Conservation (phyloP, 164 flowering plant genomes). For the Cinnamomum micranthum region DNA sequence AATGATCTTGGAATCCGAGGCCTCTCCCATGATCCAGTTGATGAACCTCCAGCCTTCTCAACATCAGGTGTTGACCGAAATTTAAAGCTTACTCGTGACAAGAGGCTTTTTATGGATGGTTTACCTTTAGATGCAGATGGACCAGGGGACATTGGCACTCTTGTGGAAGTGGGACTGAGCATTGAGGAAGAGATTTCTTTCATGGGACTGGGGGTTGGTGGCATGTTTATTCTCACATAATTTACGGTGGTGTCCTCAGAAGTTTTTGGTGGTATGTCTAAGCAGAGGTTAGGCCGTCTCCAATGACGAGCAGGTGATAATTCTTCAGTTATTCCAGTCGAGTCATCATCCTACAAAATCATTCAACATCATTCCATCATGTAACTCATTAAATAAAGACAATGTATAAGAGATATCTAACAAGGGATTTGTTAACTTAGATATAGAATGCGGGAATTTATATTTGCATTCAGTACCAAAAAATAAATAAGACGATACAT, state of each 20-base stretch:
- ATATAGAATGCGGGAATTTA: background rate
- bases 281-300: conserved; percentile 23
- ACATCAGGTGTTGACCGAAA: conserved; percentile 43
- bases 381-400: background rate
- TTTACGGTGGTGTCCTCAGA: conserved; percentile 27
- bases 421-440: background rate
- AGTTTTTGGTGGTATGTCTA: conserved; percentile 39
- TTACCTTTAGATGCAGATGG: conserved; percentile 45
- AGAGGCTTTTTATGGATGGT: conserved; percentile 45
- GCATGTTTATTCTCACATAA: conserved; percentile 38
- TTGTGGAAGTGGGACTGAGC: conserved; percentile 43
- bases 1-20: conserved; percentile 43
- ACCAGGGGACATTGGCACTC: conserved; percentile 33
- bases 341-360: conserved; percentile 30
- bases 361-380: conserved; percentile 1
- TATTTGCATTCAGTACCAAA: background rate
- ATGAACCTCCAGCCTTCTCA: conserved; percentile 69
- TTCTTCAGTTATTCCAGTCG: conserved; percentile 46
- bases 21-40: conserved; percentile 30
- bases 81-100: conserved; percentile 75
- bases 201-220: conserved; percentile 35
- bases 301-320: conserved; percentile 17
- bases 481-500: background rate
- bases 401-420: background rate
- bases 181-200: conserved; percentile 41